These are phyloP conservation scores for Pleurotus salmoneostramineus DNA, from an alignment of 768 basidiomycete genomes.

Conservation along the genomic window DNA sequence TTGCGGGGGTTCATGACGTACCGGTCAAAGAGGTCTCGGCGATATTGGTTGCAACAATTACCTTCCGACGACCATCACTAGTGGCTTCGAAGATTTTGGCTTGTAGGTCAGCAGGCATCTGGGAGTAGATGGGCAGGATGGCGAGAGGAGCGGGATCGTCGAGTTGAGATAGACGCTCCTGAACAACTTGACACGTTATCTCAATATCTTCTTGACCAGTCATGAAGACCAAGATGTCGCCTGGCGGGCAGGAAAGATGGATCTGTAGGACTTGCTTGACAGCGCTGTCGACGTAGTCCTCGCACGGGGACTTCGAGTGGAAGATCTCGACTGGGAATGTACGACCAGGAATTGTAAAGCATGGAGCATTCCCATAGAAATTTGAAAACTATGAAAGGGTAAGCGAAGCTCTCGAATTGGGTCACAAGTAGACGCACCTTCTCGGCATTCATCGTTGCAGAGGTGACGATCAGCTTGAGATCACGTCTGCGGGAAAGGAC, in stretches of 20 bases:
- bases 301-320: slow-evolving; percentile 96
- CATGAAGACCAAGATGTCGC: slow-evolving; percentile 98
- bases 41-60: slow-evolving; percentile 98
- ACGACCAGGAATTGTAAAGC: slow-evolving; percentile 86
- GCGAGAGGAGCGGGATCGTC: slow-evolving; percentile 86
- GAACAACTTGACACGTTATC: slow-evolving; percentile 90
- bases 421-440: slow-evolving; percentile 53
- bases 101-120: slow-evolving; percentile 99
- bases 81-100: slow-evolving; percentile 98
- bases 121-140: slow-evolving; percentile 97
- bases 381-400: slow-evolving; percentile 68
- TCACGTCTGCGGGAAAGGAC: slow-evolving; percentile 89
- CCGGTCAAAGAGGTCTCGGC: slow-evolving; percentile 97
- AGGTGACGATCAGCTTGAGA: slow-evolving; percentile 94
- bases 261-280: slow-evolving; percentile 99
- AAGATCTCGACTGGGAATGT: slow-evolving; percentile 98
- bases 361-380: slow-evolving; percentile 94
- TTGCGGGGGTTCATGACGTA: slow-evolving; percentile 21
- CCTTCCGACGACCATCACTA: slow-evolving; percentile 89
- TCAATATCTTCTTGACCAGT: slow-evolving; percentile 99
- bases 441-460: slow-evolving; percentile 99
- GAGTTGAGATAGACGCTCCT: slow-evolving; percentile 89
- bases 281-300: slow-evolving; percentile 97
- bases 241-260: slow-evolving; percentile 86
- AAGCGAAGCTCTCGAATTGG: not conserved